Base-by-base conservation (phyloP, 768 basidiomycete species). In the Lentinula raphanica region DNA sequence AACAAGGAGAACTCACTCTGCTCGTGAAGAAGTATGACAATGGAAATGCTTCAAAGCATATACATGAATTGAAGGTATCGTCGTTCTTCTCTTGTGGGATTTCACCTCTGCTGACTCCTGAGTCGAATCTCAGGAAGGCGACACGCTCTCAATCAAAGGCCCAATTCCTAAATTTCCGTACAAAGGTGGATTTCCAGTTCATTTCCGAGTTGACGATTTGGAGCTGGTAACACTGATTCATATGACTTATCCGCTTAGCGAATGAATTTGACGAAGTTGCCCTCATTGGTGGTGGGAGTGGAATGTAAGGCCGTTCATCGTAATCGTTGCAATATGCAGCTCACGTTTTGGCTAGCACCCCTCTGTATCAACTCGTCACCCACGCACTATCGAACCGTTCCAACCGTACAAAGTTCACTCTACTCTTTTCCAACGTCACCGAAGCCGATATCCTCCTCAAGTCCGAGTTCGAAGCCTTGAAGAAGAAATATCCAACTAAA, bases 381-480 rank as follows among this genome's bases (percentile, higher is more conserved):
- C 84, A 94, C 68, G 88, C 92, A 8, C 82, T 83, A 44, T 64
- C 84, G 1, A 86, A 92, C 66, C 79, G 82, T 31, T 64, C 72
- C 40, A 97, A 98, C 83, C 92, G 87, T 76, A 98, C 97, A 60
- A 94, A 94, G 66, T 97, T 92, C 78, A 96, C 87, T 48, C 79
- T 98, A 56, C 75, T 99, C 65, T 98, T 90, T 73, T 87, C 91
- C 38, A 98, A 98, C 71, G 81, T 94, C 38, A 83, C 92, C 13
- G 92, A 94, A 68, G 78, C 82, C 54, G 97, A 99, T 68, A 97
- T 99, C 61, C 85, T 95, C 54, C 82, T 96, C 60, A 85, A 87
- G 54, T 81, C 89, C 67, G 85, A 88, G 64, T 79, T 93, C 61
- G 90, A 93, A 60, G 72, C 71, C 7, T 75, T 91, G 65, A 81